A percentile compares a stretch with the other conserved stretches of the same genome.
Conservation (phyloP, 2,329 filamentous ascomycete species). For the Thielaviopsis euricoi region DNA sequence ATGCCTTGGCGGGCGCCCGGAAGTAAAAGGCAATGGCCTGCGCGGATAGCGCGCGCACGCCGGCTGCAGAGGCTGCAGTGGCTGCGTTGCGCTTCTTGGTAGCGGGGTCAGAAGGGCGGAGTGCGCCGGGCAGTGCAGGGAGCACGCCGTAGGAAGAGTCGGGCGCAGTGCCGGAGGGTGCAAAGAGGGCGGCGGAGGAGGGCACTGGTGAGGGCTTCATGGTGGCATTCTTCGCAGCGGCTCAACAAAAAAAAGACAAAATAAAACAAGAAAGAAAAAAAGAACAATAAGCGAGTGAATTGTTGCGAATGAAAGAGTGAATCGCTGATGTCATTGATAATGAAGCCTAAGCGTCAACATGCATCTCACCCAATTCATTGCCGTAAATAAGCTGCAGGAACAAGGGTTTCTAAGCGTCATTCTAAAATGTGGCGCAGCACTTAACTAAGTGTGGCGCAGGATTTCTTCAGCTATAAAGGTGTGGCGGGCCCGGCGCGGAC, state of each 20-base stretch:
- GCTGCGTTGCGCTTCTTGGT: conserved; percentile 30
- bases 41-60: conserved; percentile 67
- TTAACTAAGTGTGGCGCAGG: not conserved
- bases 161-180: not conserved
- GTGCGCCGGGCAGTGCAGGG: conserved; percentile 26
- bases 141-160: conserved; percentile 21
- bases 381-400: not conserved
- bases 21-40: conserved; percentile 85
- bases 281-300: no score
- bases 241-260: not conserved
- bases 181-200: not conserved
- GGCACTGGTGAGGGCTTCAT: not conserved
- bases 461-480: not conserved
- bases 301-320: not conserved
- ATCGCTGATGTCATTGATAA: not conserved
- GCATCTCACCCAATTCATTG: not conserved
- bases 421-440: not conserved
- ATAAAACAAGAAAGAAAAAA: not conserved
- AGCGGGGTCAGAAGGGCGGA: conserved; percentile 28
- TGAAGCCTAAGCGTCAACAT: not conserved
- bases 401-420: not conserved
- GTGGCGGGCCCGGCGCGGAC: no score
- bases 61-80: conserved; percentile 67
- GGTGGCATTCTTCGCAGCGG: not conserved
- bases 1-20: conserved; percentile 76